Percentiles rank a stretch among this genome's conserved stretches.
Evolutionary conservation across 768 basidiomycete genomes (phyloP).

Genomic region (Nidularia pulvinata): DNA sequence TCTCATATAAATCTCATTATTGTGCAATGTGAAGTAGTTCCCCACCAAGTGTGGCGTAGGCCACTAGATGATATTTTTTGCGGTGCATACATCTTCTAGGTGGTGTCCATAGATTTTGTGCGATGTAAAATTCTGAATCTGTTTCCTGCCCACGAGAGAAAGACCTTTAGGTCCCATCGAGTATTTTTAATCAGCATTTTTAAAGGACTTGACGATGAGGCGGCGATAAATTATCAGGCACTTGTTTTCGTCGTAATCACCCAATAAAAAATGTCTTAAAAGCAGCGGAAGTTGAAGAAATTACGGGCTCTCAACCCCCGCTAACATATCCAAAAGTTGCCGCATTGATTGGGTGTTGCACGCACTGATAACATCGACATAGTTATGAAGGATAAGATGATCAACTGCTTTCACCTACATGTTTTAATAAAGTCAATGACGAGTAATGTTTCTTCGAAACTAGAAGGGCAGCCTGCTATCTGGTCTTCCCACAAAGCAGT

Average conservation of each 20-base stretch:
- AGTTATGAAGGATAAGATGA: conserved; percentile 33
- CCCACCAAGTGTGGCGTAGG: conserved; percentile 40
- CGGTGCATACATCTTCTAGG: conserved; percentile 19
- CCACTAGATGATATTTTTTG: conserved; percentile 44
- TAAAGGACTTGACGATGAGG: conserved; percentile 41
- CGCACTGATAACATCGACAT: conserved; percentile 51
- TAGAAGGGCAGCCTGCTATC: conserved; percentile 45
- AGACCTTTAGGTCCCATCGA: conserved; percentile 40
- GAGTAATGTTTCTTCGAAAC: conserved; percentile 50
- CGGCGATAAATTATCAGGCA: conserved; percentile 53
- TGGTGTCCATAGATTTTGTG: conserved; percentile 5
- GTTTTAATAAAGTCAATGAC: too few relatives aligned
- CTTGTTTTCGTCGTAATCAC: conserved; percentile 63
- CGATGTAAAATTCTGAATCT: conserved; percentile 32
- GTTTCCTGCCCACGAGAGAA: conserved; percentile 31
- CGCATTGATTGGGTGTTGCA: conserved; percentile 36
- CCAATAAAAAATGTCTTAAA: conserved; percentile 14
- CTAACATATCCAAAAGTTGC: conserved; percentile 52
- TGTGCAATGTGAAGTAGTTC: conserved; percentile 43
- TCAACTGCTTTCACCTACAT: conserved; percentile 47
- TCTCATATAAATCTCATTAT: conserved; percentile 36
- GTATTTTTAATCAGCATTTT: conserved; percentile 38
- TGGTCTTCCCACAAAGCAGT: conserved; percentile 61
- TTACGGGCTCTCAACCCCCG: conserved; percentile 19
- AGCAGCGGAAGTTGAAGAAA: background rate